These are phyloP conservation scores for Ceratocystis alfenasii DNA, from an alignment of 2,329 filamentous ascomycete species.

Conservation along the genomic window DNA sequence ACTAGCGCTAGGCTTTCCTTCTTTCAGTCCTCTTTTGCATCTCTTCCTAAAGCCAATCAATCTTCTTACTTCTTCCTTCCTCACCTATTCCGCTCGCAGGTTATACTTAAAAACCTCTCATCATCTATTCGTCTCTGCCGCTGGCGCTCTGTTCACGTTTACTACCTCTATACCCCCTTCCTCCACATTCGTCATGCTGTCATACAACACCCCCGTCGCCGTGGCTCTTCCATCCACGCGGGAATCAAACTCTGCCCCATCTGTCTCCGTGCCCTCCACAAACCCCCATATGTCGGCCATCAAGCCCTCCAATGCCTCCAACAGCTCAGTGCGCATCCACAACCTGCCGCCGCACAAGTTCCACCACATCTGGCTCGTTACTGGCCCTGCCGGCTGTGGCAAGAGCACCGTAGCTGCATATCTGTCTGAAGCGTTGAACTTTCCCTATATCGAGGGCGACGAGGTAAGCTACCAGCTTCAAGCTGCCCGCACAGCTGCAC, in stretches of 20 bases:
- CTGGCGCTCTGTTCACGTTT: neutral
- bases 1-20: neutral
- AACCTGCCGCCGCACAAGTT: conserved; percentile 27
- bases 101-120: neutral
- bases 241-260: conserved; percentile 24
- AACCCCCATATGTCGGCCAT: conserved; percentile 11
- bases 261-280: conserved; percentile 23
- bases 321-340: conserved; percentile 13
- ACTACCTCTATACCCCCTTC: neutral
- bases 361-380: conserved; percentile 71
- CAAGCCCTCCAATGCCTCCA: conserved; percentile 17
- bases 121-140: neutral
- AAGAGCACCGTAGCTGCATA: conserved; percentile 64
- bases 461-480: conserved; percentile 42
- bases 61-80: neutral
- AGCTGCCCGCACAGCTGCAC: neutral
- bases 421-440: conserved; percentile 47
- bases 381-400: conserved; percentile 66
- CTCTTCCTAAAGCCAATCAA: neutral
- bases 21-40: neutral
- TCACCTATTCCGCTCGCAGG: neutral
- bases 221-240: conserved; percentile 25
- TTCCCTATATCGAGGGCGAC: conserved; percentile 68
- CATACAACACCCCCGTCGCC: conserved; percentile 38
- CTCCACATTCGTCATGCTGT: conserved; percentile 34